Evolutionary conservation across 169 alveolate genomes (phyloP).

Genomic region (Plasmodium malariae): DNA sequence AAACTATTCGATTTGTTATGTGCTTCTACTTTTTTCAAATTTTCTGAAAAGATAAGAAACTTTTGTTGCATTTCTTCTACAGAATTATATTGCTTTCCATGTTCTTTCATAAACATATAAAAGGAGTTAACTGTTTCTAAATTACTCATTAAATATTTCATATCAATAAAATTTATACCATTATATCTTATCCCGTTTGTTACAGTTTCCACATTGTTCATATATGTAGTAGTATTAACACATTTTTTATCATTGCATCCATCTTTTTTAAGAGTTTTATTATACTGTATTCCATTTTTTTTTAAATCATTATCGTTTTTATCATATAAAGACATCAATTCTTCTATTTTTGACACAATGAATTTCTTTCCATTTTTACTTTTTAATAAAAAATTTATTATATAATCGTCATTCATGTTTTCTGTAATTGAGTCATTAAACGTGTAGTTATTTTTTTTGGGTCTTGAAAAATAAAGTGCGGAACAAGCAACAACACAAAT

Average conservation of each 20-base stretch:
- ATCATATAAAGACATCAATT: neutral
- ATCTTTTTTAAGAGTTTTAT: neutral
- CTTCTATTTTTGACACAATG: slow-evolving; percentile 32
- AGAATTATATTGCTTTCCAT: slow-evolving; percentile 26
- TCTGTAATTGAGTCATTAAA: neutral
- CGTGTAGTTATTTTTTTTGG: neutral
- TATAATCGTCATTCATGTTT: slow-evolving; percentile 11
- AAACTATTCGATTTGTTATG: slow-evolving; percentile 52
- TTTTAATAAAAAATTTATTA: slow-evolving; percentile 26
- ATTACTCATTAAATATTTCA: slow-evolving; percentile 27
- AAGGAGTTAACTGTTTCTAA: slow-evolving; percentile 40
- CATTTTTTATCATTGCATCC: neutral
- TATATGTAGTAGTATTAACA: neutral
- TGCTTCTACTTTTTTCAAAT: slow-evolving; percentile 13
- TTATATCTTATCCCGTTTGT: neutral
- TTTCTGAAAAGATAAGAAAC: slow-evolving; percentile 48
- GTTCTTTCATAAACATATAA: slow-evolving; percentile 35
- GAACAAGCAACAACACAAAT: neutral
- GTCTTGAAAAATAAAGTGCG: slow-evolving; percentile 4
- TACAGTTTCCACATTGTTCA: neutral
- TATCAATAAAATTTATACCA: slow-evolving; percentile 12
- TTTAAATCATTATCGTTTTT: neutral
- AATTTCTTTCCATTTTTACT: slow-evolving; percentile 45
- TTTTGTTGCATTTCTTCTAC: slow-evolving; percentile 52
- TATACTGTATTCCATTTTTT: neutral